A percentile compares a stretch with the other conserved stretches of the same genome.
These are phyloP conservation scores for Penicillium parvum DNA, from an alignment of 495 filamentous ascomycete species.

Conservation along the genomic window DNA sequence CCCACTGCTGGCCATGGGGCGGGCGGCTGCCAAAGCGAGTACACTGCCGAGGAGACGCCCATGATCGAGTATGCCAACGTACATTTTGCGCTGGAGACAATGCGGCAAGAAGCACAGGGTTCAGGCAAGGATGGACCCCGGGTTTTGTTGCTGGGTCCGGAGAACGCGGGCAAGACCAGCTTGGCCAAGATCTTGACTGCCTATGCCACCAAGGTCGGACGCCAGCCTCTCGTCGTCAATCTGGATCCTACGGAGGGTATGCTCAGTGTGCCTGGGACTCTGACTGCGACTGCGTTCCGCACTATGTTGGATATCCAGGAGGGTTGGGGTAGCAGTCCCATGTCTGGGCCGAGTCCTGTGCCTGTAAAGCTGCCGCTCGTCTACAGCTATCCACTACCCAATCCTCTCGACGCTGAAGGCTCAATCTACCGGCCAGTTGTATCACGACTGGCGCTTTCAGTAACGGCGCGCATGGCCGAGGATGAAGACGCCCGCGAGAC, in stretches of 20 bases:
- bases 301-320: conserved; percentile 86
- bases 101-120: conserved; percentile 50
- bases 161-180: conserved; percentile 80
- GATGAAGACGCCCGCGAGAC: conserved; percentile 63
- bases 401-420: conserved; percentile 65
- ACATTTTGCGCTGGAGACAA: conserved; percentile 75
- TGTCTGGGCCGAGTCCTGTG: conserved; percentile 78
- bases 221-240: conserved; percentile 80
- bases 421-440: conserved; percentile 68
- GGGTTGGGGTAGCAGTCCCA: conserved; percentile 87
- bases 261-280: conserved; percentile 75
- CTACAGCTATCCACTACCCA: conserved; percentile 80
- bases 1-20: conserved; percentile 31
- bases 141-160: conserved; percentile 79
- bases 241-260: conserved; percentile 82
- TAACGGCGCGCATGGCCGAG: conserved; percentile 72
- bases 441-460: conserved; percentile 73
- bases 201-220: conserved; percentile 72
- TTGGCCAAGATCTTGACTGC: conserved; percentile 75
- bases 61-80: conserved; percentile 79
- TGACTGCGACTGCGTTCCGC: conserved; percentile 78
- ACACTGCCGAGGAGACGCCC: conserved; percentile 79
- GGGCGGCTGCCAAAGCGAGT: conserved; percentile 61
- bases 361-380: conserved; percentile 89
- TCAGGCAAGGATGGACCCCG: conserved; percentile 63